A percentile compares a stretch with the other conserved stretches of the same genome.
Evolutionary conservation across 768 basidiomycete species (phyloP).

Genomic region (Termitomyces heimii): DNA sequence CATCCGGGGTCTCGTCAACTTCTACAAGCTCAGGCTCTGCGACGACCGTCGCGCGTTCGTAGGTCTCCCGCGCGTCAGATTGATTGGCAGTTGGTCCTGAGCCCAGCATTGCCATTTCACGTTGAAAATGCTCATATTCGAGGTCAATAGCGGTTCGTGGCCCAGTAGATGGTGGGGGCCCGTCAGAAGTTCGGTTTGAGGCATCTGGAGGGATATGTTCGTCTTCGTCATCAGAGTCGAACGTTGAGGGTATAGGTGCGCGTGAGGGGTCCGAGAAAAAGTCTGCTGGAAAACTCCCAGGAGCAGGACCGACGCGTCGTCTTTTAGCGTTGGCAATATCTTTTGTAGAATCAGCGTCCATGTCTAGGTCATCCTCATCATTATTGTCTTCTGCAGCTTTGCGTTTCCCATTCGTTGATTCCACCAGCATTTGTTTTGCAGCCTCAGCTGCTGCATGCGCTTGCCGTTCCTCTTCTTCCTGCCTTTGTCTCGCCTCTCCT

Average conservation of each 20-base stretch:
- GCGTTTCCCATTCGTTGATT: too few species aligned
- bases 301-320: too few species aligned
- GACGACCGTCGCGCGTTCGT: constrained; percentile 63
- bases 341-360: too few species aligned
- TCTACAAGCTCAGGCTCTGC: constrained; percentile 58
- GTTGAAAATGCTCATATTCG: constrained; percentile 74
- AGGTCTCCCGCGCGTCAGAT: constrained; percentile 42
- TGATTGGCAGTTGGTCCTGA: constrained; percentile 18
- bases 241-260: constrained; percentile 29
- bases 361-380: too few species aligned
- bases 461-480: too few species aligned
- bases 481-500: too few species aligned
- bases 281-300: too few species aligned
- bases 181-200: constrained; percentile 2
- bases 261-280: constrained; percentile 77
- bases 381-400: too few species aligned
- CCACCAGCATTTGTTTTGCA: too few species aligned
- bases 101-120: constrained; percentile 49
- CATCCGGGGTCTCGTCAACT: constrained; percentile 31
- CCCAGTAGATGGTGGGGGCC: constrained; percentile 12
- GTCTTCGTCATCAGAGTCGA: constrained; percentile 32
- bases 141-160: constrained; percentile 42
- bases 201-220: constrained; percentile 29
- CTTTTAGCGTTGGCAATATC: too few species aligned
- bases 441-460: too few species aligned